phyloP scores from a whole-genome alignment of 2,329 filamentous ascomycete genomes.

The Cadophora sp. region DNA sequence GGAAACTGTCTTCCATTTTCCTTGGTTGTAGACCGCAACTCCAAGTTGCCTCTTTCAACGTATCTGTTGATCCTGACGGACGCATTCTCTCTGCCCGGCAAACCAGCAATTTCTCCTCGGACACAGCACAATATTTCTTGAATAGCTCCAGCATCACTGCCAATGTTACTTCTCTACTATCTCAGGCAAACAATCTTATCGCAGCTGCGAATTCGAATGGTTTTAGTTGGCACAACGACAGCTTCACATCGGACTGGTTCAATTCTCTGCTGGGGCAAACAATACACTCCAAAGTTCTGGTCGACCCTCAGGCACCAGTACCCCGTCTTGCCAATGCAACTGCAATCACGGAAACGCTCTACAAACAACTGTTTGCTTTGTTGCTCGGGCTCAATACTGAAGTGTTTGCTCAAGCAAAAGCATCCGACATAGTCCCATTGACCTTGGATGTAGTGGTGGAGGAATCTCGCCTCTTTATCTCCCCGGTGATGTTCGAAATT shows the following conservation, averaged over 20 bases:
- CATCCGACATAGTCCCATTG: no score
- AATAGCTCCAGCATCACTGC: constrained; percentile 15
- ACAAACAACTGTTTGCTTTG: constrained; percentile 50
- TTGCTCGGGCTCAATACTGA: constrained; percentile 51
- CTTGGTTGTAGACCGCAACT: no score
- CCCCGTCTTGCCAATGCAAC: constrained; percentile 36
- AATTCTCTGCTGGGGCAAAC: constrained; percentile 52
- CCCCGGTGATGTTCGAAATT: constrained; percentile 52
- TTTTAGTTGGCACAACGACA: constrained; percentile 55
- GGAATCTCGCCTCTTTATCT: constrained; percentile 54
- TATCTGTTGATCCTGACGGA: no score
- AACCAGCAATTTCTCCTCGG: no score
- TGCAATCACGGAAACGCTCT: constrained; percentile 41
- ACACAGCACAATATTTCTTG: no score
- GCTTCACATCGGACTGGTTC: constrained; percentile 51
- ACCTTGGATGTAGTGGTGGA: not conserved
- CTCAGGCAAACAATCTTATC: constrained; percentile 7
- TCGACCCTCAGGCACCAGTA: constrained; percentile 46
- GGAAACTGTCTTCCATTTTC: no score
- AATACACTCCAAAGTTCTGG: constrained; percentile 41
- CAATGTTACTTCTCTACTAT: no score
- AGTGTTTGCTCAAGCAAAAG: constrained; percentile 43
- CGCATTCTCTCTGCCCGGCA: no score
- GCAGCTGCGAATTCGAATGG: not conserved
- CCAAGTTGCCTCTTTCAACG: no score